These are phyloP conservation scores for Ceratocystis diversiconidia DNA, from an alignment of 2,329 filamentous ascomycete species.

Conservation along the genomic window DNA sequence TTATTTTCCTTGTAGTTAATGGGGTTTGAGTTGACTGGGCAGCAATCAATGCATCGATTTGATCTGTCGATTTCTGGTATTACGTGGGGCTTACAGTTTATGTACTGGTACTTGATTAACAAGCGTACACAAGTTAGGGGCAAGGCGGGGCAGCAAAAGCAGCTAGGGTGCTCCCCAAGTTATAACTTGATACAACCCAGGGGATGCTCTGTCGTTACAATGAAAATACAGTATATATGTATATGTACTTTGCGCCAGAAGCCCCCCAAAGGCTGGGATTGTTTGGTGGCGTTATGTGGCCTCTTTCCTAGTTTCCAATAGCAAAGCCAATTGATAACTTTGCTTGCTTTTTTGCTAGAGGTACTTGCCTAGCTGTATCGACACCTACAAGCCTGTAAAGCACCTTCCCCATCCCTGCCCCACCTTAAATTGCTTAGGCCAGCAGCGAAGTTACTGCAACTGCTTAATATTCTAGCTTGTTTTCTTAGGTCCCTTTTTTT, in stretches of 20 bases:
- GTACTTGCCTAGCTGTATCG: neutral
- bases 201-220: no score
- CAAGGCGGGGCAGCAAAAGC: neutral
- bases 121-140: neutral
- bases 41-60: neutral
- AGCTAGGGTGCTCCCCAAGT: no score
- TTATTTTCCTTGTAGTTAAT: neutral
- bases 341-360: neutral
- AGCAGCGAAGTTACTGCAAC: neutral
- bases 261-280: neutral
- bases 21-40: neutral
- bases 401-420: neutral
- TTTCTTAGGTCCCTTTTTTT: slow-evolving; percentile 6
- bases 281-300: neutral
- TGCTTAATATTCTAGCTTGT: slow-evolving; percentile 2
- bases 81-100: neutral
- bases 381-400: neutral
- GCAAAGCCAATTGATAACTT: neutral
- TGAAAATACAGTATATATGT: neutral
- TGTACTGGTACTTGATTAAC: neutral
- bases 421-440: neutral
- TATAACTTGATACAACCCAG: no score
- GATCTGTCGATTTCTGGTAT: neutral
- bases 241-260: neutral
- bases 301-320: neutral